These are phyloP conservation scores for Leccinum broughii DNA, from an alignment of 768 basidiomycete genomes.

Conservation along the genomic window DNA sequence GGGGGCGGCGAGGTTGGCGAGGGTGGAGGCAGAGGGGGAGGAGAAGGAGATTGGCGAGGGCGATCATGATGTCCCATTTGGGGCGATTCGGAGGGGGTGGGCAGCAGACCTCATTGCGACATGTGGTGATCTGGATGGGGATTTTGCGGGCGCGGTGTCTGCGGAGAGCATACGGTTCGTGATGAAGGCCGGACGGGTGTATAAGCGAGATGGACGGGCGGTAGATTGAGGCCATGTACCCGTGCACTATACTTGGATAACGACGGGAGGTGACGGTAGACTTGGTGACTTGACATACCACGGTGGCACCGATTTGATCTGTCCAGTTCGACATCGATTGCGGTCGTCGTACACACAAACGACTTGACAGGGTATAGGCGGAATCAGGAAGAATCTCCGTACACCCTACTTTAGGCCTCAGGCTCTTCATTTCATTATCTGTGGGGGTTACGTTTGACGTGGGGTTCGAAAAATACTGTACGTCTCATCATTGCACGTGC, in stretches of 20 bases:
- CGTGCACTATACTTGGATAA: not conserved
- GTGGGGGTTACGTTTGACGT: not conserved
- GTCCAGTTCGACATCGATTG: not conserved
- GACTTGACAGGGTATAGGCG: not conserved
- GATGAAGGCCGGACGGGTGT: constrained; percentile 57
- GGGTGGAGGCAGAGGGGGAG: constrained; percentile 28
- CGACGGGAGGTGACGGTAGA: not conserved
- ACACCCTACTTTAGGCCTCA: not conserved
- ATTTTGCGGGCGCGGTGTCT: constrained; percentile 48
- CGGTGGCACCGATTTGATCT: not conserved
- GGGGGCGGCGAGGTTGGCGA: constrained; percentile 27
- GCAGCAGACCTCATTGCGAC: constrained; percentile 51
- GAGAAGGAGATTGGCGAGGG: constrained; percentile 31
- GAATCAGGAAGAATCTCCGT: not conserved
- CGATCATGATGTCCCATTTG: constrained; percentile 56
- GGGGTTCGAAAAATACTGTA: not conserved
- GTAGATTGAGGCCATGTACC: not conserved
- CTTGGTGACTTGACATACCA: not conserved
- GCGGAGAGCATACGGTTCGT: constrained; percentile 51
- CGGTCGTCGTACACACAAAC: not conserved
- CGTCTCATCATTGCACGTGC: not conserved
- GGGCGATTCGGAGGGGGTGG: constrained; percentile 52
- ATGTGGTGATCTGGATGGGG: constrained; percentile 35
- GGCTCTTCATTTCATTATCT: not conserved
- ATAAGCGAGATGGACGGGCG: constrained; percentile 39